Percentiles rank a stretch among this genome's conserved stretches.
phyloP scores from a whole-genome alignment of 352 stramenopile species.

The Globisporangium polare region DNA sequence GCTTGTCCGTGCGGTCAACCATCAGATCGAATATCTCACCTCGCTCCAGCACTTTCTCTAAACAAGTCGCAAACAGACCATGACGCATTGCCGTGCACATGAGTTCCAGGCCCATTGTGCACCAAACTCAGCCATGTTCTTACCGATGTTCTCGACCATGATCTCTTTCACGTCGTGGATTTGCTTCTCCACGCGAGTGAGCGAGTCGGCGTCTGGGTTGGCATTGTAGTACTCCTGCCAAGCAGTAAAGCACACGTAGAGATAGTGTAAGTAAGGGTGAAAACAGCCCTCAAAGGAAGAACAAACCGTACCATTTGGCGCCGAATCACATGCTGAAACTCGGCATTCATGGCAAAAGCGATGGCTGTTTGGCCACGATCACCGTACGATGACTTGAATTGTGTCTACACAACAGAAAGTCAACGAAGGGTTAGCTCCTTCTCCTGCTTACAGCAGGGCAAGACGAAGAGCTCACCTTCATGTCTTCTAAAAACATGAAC shows the following conservation, averaged over 20 bases:
- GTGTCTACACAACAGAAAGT: conserved; percentile 20
- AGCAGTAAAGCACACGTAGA: not conserved
- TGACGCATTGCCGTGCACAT: not conserved
- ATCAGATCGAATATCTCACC: conserved; percentile 98
- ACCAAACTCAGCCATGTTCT: not conserved
- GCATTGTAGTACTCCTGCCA: conserved; percentile 80
- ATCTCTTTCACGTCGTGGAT: conserved; percentile 98
- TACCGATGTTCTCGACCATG: conserved; percentile 98
- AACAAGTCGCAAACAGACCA: not conserved
- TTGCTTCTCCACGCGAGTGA: conserved; percentile 92
- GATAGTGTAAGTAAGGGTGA: not conserved
- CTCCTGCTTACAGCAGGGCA: not conserved
- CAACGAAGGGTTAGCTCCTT: not conserved
- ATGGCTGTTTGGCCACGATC: conserved; percentile 87
- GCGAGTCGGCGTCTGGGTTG: conserved; percentile 89
- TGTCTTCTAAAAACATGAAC: conserved; percentile 98
- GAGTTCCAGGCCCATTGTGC: not conserved
- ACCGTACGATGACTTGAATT: conserved; percentile 86
- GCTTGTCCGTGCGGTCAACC: conserved; percentile 91
- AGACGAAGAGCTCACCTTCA: conserved; percentile 68
- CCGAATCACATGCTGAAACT: conserved; percentile 94
- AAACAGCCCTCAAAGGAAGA: too few relatives aligned
- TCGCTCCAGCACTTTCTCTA: conserved; percentile 96
- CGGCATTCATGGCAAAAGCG: conserved; percentile 97
- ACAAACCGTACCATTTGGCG: conserved; percentile 82